Conservation (phyloP, 768 basidiomycete genomes). For the Tylopilus subfusipes region DNA sequence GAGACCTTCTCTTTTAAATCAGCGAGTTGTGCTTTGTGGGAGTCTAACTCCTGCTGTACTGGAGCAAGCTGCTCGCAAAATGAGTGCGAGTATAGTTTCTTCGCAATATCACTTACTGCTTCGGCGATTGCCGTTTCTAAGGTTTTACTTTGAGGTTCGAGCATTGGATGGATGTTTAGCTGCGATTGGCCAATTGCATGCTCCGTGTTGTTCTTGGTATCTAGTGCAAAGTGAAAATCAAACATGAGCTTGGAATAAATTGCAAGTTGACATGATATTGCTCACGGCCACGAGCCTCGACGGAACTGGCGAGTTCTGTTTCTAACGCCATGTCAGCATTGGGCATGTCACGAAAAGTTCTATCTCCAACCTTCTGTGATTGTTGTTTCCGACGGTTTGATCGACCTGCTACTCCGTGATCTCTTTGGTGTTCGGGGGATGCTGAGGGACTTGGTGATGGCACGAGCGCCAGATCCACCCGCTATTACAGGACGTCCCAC, state of each 20-base stretch:
- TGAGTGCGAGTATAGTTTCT: slow-evolving; percentile 1
- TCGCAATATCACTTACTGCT: slow-evolving; percentile 24
- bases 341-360: neutral
- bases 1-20: slow-evolving; percentile 32
- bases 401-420: slow-evolving; percentile 46
- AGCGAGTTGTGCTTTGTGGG: slow-evolving; percentile 44
- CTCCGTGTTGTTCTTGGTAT: slow-evolving; percentile 1
- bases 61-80: slow-evolving; percentile 42
- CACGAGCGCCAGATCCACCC: slow-evolving; percentile 65
- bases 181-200: slow-evolving; percentile 5
- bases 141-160: slow-evolving; percentile 6
- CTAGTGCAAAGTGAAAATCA: neutral
- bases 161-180: neutral
- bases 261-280: neutral
- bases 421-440: slow-evolving; percentile 45
- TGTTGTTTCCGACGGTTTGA: slow-evolving; percentile 51
- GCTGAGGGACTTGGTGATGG: slow-evolving; percentile 57
- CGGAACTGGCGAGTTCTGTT: slow-evolving; percentile 20
- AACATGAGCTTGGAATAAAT: neutral
- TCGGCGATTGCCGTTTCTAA: slow-evolving; percentile 24
- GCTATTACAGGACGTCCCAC: slow-evolving; percentile 65
- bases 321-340: slow-evolving; percentile 22
- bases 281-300: slow-evolving; percentile 14
- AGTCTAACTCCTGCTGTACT: slow-evolving; percentile 47
- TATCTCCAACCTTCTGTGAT: slow-evolving; percentile 49